Evolutionary conservation across 2,329 filamentous ascomycete species (phyloP), one percentile per base, ranked within the genome.

Genomic region (Nigrospora osmanthi): DNA sequence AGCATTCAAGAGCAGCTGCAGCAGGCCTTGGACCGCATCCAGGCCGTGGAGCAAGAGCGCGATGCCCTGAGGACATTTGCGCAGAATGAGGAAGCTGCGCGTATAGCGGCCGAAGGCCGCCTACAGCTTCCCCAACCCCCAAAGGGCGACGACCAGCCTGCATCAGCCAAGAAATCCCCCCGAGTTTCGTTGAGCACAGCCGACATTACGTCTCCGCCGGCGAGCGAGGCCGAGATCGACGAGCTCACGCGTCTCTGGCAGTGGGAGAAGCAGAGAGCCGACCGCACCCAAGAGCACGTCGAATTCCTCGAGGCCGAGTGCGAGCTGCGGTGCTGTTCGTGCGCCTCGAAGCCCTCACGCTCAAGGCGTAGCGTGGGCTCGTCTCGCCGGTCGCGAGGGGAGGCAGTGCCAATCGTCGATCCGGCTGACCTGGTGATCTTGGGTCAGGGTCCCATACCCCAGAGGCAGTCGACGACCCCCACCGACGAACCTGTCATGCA

Each of bases 231-330:
- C n/a, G 78, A 81, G 53, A 73, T 81, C 32, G 76, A 81, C 38
- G 75, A 80, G 53, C 63, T 81, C 35, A 68, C 66, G 1, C 65
- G 65, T 6, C 64, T 76, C 44, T 69, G 76, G 57, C 67, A 73
- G 46, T 81, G 76, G 74, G 77, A 78, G 55, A 58, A 76, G 66
- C 75, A 78, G 57, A 72, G 83, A 44, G 82, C 85, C 11, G 75
- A 85, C 49, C 76, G 83, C 9, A 83, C 85, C 0, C 72, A 84
- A 50, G 85, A 89, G 48, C 78, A 85, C 57, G 72, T 89, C 40
- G 83, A 89, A 31, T 90, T 88, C 62, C 70, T 90, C 59, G 79
- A 87, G 57, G 76, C 85, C 44, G 86, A 91, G 60, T 89, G 84
- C 60, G 73, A 80, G 41, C 75, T 89, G 51, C 73, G 76, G 39